Evolutionary conservation across 176 grass and related monocot genomes (phyloP), one percentile per base, ranked within the genome.

Genomic region (Typha latifolia): DNA sequence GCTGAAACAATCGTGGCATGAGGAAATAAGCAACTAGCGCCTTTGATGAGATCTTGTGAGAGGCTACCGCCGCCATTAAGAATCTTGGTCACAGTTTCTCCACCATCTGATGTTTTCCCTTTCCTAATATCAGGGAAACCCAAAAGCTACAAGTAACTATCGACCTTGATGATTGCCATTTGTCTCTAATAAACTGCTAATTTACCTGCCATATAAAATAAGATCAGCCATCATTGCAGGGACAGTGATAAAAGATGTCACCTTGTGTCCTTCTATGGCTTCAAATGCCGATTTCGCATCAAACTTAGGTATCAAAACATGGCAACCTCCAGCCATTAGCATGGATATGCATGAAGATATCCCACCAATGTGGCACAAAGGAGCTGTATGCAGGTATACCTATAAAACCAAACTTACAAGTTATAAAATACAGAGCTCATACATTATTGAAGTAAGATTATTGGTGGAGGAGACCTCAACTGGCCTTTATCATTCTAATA

Each of bases 181-280:
- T 43, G 9, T 43, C 37, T 43, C 37, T 10, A 6, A 43, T 43
- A 43, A 43, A 43, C 2, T 43, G 37, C 5, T 43, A 43, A 10
- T 49, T 12, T 80, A 96, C 93, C 70, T 70, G 66, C 68, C 63
- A 86, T 78, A 84, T 15, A 69, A 86, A 27, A 97, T 61, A 64
- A 92, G 75, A 71, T 92, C 85, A 63, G 88, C 78, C 85, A 97
- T 89, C 68, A 97, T 97, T 10, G 85, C 62, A 18, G 93, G 93
- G 49, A 96, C 88, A 1, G 80, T 89, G 63, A 91, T 97, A 79
- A 97, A 92, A 55, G 78, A 97, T 68, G 88, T 89, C 72, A 97
- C 93, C 49, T 71, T 55, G 22, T 82, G 76, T 63, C 80, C 63
- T 59, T 43, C 61, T 47, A 91, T 86, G 22, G 77, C 51, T 19